phyloP scores from a whole-genome alignment of 495 filamentous ascomycete genomes.

The Gamarada debralockiae region DNA sequence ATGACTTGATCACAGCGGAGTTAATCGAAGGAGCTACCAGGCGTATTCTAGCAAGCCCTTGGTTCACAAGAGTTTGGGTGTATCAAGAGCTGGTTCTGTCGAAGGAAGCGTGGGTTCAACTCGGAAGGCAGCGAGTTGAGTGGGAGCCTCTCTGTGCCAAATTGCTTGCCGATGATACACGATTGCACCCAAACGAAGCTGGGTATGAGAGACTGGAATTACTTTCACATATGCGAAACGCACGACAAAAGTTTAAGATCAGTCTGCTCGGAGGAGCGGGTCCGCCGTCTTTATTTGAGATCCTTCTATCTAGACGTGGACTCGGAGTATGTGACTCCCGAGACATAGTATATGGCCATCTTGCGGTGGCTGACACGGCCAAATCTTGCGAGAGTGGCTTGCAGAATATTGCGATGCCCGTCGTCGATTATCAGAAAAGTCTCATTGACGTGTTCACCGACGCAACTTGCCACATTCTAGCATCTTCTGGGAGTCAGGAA shows the following conservation, averaged over 20 bases:
- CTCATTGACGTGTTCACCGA: neutral
- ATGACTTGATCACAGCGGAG: neutral
- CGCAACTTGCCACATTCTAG: neutral
- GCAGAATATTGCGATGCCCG: neutral
- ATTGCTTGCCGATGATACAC: neutral
- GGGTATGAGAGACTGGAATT: neutral
- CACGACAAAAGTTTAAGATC: neutral
- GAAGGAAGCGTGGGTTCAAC: conserved; percentile 15
- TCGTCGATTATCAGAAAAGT: neutral
- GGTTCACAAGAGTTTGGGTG: conserved; percentile 20
- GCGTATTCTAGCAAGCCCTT: neutral
- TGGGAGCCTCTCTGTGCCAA: conserved; percentile 11
- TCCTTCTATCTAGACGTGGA: neutral
- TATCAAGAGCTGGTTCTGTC: conserved; percentile 23
- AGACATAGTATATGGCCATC: neutral
- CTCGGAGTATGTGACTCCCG: no score
- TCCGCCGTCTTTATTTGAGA: neutral
- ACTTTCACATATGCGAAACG: neutral
- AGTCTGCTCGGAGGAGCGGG: neutral
- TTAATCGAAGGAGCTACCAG: neutral
- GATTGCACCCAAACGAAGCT: neutral
- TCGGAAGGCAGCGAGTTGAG: conserved; percentile 7
- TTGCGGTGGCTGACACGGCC: neutral
- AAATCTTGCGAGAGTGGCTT: neutral
- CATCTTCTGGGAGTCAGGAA: no score